A percentile compares a stretch with the other conserved stretches of the same genome.
phyloP scores from a whole-genome alignment of 495 filamentous ascomycete genomes.

The Lindgomyces ingoldianus region DNA sequence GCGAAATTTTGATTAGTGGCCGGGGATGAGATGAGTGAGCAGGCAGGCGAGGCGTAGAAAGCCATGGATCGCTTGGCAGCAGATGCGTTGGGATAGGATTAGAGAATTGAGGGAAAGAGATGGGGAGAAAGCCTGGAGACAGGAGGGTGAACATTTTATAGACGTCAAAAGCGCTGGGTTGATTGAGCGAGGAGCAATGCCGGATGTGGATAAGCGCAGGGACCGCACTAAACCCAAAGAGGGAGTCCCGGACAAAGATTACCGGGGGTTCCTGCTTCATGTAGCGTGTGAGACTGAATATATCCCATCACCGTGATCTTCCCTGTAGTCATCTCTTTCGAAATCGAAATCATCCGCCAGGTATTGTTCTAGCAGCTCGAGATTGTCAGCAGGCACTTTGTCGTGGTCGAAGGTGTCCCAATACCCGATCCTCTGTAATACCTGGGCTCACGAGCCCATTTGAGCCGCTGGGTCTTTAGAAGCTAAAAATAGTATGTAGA shows the following conservation, averaged over 20 bases:
- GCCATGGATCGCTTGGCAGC: slow-evolving; percentile 1
- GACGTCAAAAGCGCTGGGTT: slow-evolving; percentile 27
- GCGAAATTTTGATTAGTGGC: not conserved
- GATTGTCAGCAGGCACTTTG: not conserved
- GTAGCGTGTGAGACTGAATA: not conserved
- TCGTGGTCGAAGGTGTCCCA: not conserved
- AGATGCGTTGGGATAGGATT: slow-evolving; percentile 5
- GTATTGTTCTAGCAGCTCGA: not conserved
- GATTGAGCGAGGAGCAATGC: slow-evolving; percentile 13
- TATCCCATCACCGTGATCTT: not conserved
- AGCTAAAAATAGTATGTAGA: too few species aligned
- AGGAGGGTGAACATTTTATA: slow-evolving; percentile 25
- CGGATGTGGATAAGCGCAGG: not conserved
- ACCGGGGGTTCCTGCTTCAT: not conserved
- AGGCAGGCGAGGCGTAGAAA: not conserved
- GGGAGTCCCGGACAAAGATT: not conserved
- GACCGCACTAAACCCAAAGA: not conserved
- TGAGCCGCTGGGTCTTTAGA: too few species aligned
- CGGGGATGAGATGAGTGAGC: not conserved
- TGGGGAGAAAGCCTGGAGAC: slow-evolving; percentile 18
- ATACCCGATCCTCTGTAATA: not conserved
- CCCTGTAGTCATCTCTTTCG: not conserved
- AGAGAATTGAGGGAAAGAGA: slow-evolving; percentile 28
- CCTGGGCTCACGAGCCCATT: too few species aligned
- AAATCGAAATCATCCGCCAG: not conserved